Evolutionary conservation across 2,329 filamentous ascomycete species (phyloP), one percentile per base, ranked within the genome.

Genomic region (Aschersonia sp.): DNA sequence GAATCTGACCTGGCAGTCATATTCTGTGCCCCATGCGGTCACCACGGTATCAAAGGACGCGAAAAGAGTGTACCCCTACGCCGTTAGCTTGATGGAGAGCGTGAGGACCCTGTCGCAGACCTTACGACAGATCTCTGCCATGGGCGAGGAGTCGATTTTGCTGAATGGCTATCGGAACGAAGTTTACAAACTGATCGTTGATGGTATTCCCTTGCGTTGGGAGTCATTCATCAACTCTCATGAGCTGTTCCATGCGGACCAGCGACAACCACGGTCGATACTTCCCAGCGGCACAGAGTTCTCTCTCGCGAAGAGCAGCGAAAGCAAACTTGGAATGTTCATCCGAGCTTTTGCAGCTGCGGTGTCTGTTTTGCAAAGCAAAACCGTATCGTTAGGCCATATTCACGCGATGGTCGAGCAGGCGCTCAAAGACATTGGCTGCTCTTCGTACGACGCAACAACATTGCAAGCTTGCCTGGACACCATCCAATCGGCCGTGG

Each of bases 141-240:
- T 98, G 86, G 77, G 82, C 9, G 85, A 90, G 54, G 88, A 95
- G 49, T 80, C 88, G 1, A 82, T 94, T 45, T 71, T 99, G 29
- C 73, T 98, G 30, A 88, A 86, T 59, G 88, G 90, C 30, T 94
- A 97, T 60, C 81, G 88, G 54, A 95, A 94, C 54, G 87, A 95
- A 51, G 87, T 92, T 1, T 89, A 95, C 58, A 70, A 71, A 42
- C 74, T 95, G 51, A 81, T 98, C 51, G 74, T 75, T 22, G 95
- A 94, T 64, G 92, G 94, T 50, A 77, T 97, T 32, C 87, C 87
- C 1, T 68, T 98, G 31, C 82, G 88, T 57, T 99, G 92, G 92
- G 92, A 98, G 59, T 95, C 92, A 0, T 97, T 99, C 57, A 87
- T 98, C 47, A 90, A 95, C 62, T 89, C 88, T 2, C 95, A 95